Percentiles rank a stretch among this genome's conserved stretches.
These are phyloP conservation scores for Grosmannia huntii DNA, from an alignment of 2,329 filamentous ascomycete species.

Conservation along the genomic window DNA sequence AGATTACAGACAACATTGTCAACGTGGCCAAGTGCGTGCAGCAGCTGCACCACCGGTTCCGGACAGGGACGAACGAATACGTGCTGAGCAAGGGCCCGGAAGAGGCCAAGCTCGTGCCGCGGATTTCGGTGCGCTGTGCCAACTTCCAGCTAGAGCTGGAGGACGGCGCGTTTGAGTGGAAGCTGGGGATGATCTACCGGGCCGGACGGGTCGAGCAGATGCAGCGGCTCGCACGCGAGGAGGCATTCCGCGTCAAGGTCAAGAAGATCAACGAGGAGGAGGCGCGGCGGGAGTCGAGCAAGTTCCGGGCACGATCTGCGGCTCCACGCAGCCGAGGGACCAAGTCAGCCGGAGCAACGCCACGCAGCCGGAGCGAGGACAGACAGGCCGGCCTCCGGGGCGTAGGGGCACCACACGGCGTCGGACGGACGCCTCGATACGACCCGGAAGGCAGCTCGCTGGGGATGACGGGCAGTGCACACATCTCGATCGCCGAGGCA, in stretches of 20 bases:
- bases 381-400: constrained; percentile 20
- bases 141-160: constrained; percentile 85
- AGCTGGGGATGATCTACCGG: constrained; percentile 85
- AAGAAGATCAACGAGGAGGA: constrained; percentile 71
- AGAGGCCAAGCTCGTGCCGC: constrained; percentile 74
- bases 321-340: constrained; percentile 22
- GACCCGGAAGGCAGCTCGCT: constrained; percentile 62
- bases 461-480: constrained; percentile 57
- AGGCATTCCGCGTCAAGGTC: constrained; percentile 77
- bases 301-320: constrained; percentile 42
- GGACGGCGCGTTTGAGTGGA: constrained; percentile 96
- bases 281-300: constrained; percentile 37
- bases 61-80: constrained; percentile 77
- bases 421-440: constrained; percentile 48
- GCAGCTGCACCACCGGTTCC: constrained; percentile 88
- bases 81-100: constrained; percentile 77
- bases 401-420: constrained; percentile 9
- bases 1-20: constrained; percentile 84
- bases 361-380: constrained; percentile 37
- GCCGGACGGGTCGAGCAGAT: constrained; percentile 79
- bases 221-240: constrained; percentile 78
- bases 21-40: constrained; percentile 79
- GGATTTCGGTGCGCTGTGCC: constrained; percentile 68
- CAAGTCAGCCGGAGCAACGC: not conserved
- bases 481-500: constrained; percentile 65